Evolutionary conservation across 257 asterid genomes (phyloP).

Genomic region (Verbena officinalis): DNA sequence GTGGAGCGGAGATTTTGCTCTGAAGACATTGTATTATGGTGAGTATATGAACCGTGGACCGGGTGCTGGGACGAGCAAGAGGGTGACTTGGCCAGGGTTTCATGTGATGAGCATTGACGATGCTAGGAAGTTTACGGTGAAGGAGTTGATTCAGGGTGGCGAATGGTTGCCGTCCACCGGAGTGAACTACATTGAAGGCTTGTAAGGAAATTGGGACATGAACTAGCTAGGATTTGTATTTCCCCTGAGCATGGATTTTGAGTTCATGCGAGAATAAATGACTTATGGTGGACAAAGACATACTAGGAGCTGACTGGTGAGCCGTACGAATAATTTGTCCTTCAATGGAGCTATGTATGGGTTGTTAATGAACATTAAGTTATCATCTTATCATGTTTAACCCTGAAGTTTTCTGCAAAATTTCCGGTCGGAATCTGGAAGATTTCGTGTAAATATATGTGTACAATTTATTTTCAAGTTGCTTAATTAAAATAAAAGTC

Average conservation of each 20-base stretch:
- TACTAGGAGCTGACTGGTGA: no score
- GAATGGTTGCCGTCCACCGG: constrained; percentile 55
- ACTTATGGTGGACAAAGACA: neutral
- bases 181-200: no score
- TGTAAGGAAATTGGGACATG: no score
- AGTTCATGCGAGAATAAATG: neutral
- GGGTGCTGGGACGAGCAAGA: constrained; percentile 38
- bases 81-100: constrained; percentile 57
- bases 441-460: no score
- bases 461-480: no score
- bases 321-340: no score
- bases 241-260: neutral
- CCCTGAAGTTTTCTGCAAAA: no score
- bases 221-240: neutral
- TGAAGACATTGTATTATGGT: constrained; percentile 47
- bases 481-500: no score
- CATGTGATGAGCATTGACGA: constrained; percentile 41
- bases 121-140: constrained; percentile 51
- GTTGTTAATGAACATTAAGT: no score
- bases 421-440: no score
- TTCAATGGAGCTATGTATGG: no score
- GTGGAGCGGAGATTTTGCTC: constrained; percentile 53
- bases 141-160: constrained; percentile 44
- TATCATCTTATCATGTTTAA: no score
- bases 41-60: constrained; percentile 59